Evolutionary conservation across 768 basidiomycete genomes (phyloP), one percentile per base, ranked within the genome.

Genomic region (Exidia glandulosa): DNA sequence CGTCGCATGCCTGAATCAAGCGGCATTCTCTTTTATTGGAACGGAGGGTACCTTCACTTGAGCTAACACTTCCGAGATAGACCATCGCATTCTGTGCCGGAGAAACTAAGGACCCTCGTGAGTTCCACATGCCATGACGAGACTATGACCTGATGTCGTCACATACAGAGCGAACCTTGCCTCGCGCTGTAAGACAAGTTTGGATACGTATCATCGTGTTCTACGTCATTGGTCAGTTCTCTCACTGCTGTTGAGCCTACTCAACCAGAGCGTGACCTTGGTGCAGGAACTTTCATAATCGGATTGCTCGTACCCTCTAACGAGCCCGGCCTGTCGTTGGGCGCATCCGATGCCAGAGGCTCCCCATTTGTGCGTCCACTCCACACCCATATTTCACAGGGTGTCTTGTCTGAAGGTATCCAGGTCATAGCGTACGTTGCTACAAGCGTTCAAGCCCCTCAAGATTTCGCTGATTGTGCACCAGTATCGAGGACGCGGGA

Each of bases 291-390:
- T 12, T 69, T 72, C 65, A 67, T 74, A 62, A 74, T 76, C 63
- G 41, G 41, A 14, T 65, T 83, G 27, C 74, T 82, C 60, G 78
- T 81, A 14, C 75, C 77, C 4, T 79, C 77, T 34, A 76, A 75
- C 69, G 71, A 80, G 63, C 63, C 71, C 6, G 63, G 71, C 14
- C 74, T 78, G 32, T 63, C 73, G 60, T 68, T 81, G 32, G 75
- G 77, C 66, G 68, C 73, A 12, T 61, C 57, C 48, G 76, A 75
- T 37, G 79, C 80, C 33, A 71, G 76, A 12, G 75, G 74, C 3
- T 77, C 79, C 55, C 77, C 83, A 2, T 84, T 82, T 67, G 83
- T 45, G 16, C 41, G 41, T 19, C 16, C n/a, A n/a, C n/a, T n/a
- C n/a, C n/a, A n/a, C n/a, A n/a, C 23, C 6, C 19, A n/a, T n/a